Evolutionary conservation across 2,329 filamentous ascomycete genomes (phyloP).

Genomic region (Trichophyton mentagrophytes): DNA sequence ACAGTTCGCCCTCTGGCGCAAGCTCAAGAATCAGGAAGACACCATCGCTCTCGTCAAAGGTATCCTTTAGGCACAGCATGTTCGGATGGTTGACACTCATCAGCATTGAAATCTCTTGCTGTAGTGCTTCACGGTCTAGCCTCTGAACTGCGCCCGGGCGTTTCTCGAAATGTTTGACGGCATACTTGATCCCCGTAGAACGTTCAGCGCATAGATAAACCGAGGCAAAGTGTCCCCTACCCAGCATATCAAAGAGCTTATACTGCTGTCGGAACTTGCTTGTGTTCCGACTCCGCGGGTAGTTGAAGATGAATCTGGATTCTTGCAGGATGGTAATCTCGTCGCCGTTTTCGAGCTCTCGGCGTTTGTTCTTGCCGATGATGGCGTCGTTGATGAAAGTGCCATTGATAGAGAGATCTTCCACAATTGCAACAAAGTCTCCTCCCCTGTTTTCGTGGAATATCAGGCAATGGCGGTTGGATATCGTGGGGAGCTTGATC

Average conservation of each 20-base stretch:
- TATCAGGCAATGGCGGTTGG: slow-evolving; percentile 56
- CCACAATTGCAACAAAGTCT: slow-evolving; percentile 57
- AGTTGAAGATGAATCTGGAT: slow-evolving; percentile 81
- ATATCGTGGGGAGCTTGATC: slow-evolving; percentile 66
- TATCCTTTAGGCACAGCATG: slow-evolving; percentile 84
- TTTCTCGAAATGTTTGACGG: slow-evolving; percentile 91
- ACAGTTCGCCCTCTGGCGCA: slow-evolving; percentile 83
- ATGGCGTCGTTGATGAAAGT: slow-evolving; percentile 91
- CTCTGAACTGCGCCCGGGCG: slow-evolving; percentile 68
- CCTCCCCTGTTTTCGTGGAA: slow-evolving; percentile 46
- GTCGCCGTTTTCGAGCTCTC: slow-evolving; percentile 78
- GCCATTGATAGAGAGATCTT: slow-evolving; percentile 90
- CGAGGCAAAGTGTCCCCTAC: slow-evolving; percentile 89
- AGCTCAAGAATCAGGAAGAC: slow-evolving; percentile 88
- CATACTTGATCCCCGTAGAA: slow-evolving; percentile 64
- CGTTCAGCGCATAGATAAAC: slow-evolving; percentile 88
- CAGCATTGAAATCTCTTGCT: slow-evolving; percentile 90
- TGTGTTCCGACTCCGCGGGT: slow-evolving; percentile 61
- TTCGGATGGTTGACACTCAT: slow-evolving; percentile 97
- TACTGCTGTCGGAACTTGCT: slow-evolving; percentile 80
- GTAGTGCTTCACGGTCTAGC: slow-evolving; percentile 70
- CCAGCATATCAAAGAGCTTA: slow-evolving; percentile 67
- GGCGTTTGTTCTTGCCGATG: slow-evolving; percentile 79
- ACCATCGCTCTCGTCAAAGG: slow-evolving; percentile 79
- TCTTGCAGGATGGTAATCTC: slow-evolving; percentile 79